Conservation (phyloP, 495 filamentous ascomycete species). For the Pyronema omphalodes region DNA sequence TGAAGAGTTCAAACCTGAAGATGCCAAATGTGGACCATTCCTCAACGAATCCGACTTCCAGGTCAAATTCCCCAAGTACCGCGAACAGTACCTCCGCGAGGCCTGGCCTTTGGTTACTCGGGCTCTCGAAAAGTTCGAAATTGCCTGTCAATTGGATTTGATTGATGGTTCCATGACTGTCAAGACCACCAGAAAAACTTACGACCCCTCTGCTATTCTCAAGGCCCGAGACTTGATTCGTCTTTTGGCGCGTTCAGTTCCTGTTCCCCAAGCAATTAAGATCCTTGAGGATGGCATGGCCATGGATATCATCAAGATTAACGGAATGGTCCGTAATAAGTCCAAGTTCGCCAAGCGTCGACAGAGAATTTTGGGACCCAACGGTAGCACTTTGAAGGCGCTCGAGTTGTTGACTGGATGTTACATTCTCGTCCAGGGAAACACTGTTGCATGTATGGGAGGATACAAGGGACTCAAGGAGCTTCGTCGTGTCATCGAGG, state of each 20-base stretch:
- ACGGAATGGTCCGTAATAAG: constrained; percentile 75
- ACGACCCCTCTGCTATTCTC: constrained; percentile 80
- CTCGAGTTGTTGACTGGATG: constrained; percentile 84
- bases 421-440: constrained; percentile 93
- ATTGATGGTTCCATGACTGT: constrained; percentile 93
- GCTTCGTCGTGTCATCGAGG: constrained; percentile 72
- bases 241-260: constrained; percentile 76
- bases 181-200: constrained; percentile 88
- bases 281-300: constrained; percentile 83
- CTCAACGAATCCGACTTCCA: constrained; percentile 82
- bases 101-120: constrained; percentile 75
- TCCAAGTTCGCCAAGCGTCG: constrained; percentile 93
- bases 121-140: constrained; percentile 58
- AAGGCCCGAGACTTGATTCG: constrained; percentile 92
- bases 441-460: constrained; percentile 86
- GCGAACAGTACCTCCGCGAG: constrained; percentile 80
- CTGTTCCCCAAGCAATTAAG: constrained; percentile 79
- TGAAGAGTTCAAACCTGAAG: constrained; percentile 64
- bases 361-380: constrained; percentile 75
- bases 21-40: constrained; percentile 75
- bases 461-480: constrained; percentile 85
- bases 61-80: constrained; percentile 92
- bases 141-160: constrained; percentile 79
- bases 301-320: constrained; percentile 86
- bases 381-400: constrained; percentile 75